Base-by-base conservation (phyloP, 768 basidiomycete genomes). In the Lentinula boryana region DNA sequence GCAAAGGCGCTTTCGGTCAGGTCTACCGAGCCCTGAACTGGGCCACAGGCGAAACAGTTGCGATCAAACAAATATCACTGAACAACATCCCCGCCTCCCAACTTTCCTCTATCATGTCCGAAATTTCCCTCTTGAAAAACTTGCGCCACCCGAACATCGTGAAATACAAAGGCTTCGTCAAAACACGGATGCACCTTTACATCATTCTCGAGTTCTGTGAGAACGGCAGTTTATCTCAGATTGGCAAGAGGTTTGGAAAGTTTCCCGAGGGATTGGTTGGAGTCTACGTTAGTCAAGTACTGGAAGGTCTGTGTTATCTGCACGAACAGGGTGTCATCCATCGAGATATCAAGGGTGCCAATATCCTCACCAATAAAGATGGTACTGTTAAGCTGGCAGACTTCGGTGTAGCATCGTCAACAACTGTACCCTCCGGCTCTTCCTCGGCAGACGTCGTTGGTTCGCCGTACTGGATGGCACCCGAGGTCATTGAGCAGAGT, bases 311-410 rank as follows among this genome's bases (percentile, higher is more conserved):
- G 36, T 88, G 95, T 52, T 99, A 99, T 71, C 85, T 99, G 18
- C 97, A 99, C 69, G 96, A 98, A 66, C 96, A 98, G 77, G 97
- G 97, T 79, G 97, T 99, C 63, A 98, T 99, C 67, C 97, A 99
- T 72, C 84, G 97, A 35, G 97, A 99, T 68, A 98, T 99, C 78
- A 99, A 99, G 72, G 97, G 97, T 38, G 96, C 97, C 13, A 99
- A 99, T 65, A 97, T 99, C 69, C 79, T 99, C 49, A 98, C 97
- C 18, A 98, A 97, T 71, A 99, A 99, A 75, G 96, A 98, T 76
- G 97, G 97, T 6, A 90, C 88, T 21, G 95, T 99, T 62, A 99
- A 98, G 74, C 82, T 99, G n/a, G 97, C 97, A 12, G 97, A 99
- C 74, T 99, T 99, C 69, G 97, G 97, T 55, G 97, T 99, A 18